phyloP scores from a whole-genome alignment of 179 eudicot species.

The Spinacia oleracea region DNA sequence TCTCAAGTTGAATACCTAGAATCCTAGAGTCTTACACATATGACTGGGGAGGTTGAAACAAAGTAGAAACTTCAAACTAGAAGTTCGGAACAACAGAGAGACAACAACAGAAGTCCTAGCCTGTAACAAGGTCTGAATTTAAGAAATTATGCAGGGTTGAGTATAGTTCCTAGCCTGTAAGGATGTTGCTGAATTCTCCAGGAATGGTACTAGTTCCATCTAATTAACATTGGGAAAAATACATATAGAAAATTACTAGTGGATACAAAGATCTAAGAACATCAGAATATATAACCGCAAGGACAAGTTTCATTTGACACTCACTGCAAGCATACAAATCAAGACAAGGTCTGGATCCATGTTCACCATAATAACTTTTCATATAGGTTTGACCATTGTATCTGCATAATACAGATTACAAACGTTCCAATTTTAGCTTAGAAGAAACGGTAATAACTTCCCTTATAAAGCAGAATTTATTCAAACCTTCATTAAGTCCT shows the following conservation, averaged over 20 bases:
- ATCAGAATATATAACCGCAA: constrained; percentile 48
- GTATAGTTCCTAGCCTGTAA: too few relatives aligned
- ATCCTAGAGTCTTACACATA: too few relatives aligned
- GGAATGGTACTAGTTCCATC: neutral
- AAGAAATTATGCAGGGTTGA: too few relatives aligned
- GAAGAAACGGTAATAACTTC: constrained; percentile 13
- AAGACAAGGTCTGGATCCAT: constrained; percentile 82
- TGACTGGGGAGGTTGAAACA: too few relatives aligned
- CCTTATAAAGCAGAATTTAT: constrained; percentile 7
- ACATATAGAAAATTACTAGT: neutral
- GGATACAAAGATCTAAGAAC: neutral
- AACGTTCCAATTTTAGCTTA: constrained; percentile 17
- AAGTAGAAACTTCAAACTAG: too few relatives aligned
- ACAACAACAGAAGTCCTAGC: too few relatives aligned
- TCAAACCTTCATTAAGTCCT: constrained; percentile 62
- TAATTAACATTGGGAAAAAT: neutral
- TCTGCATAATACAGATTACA: constrained; percentile 64
- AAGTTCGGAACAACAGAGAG: too few relatives aligned
- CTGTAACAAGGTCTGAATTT: too few relatives aligned
- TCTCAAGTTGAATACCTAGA: too few relatives aligned
- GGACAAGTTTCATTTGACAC: constrained; percentile 80
- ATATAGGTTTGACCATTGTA: constrained; percentile 59
- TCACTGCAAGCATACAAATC: constrained; percentile 87
- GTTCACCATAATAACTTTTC: constrained; percentile 64
- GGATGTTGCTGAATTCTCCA: constrained; percentile 10